Evolutionary conservation across 2,329 filamentous ascomycete genomes (phyloP).

Genomic region (Exophiala lecanii-corni): DNA sequence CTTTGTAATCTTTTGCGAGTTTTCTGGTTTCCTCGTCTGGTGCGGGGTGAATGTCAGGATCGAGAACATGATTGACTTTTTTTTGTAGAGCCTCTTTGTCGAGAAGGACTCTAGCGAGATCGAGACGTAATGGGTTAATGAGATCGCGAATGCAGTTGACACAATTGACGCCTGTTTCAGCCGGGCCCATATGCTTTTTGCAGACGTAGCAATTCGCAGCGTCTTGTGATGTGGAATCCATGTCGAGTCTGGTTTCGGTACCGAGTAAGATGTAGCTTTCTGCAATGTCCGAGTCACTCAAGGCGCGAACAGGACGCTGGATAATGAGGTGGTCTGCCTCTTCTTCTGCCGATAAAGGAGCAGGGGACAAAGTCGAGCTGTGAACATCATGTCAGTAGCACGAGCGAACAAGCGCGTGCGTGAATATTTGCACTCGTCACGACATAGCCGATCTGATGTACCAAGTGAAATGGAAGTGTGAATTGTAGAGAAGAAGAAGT

Average conservation of each 20-base stretch:
- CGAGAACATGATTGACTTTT: constrained; percentile 17
- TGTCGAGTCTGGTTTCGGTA: constrained; percentile 9
- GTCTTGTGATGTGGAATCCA: constrained; percentile 3
- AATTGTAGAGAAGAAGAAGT: too few relatives aligned
- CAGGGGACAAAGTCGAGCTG: background rate
- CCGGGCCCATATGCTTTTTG: constrained; percentile 8
- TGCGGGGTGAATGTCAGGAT: constrained; percentile 11
- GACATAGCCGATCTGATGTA: background rate
- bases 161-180: constrained; percentile 46
- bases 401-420: background rate
- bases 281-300: background rate
- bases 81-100: constrained; percentile 51
- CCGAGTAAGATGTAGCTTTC: constrained; percentile 51
- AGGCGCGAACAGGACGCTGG: background rate
- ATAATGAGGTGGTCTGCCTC: background rate
- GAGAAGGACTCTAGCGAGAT: constrained; percentile 56
- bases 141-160: constrained; percentile 64
- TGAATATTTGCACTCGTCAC: background rate
- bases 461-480: too few relatives aligned
- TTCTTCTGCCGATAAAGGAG: background rate
- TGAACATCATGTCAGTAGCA: background rate
- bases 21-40: constrained; percentile 15
- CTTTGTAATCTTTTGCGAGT: constrained; percentile 12
- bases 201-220: constrained; percentile 7
- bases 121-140: constrained; percentile 62